Evolutionary conservation across 2,329 filamentous ascomycete genomes (phyloP).

Genomic region (Pestalotiopsis sp.): DNA sequence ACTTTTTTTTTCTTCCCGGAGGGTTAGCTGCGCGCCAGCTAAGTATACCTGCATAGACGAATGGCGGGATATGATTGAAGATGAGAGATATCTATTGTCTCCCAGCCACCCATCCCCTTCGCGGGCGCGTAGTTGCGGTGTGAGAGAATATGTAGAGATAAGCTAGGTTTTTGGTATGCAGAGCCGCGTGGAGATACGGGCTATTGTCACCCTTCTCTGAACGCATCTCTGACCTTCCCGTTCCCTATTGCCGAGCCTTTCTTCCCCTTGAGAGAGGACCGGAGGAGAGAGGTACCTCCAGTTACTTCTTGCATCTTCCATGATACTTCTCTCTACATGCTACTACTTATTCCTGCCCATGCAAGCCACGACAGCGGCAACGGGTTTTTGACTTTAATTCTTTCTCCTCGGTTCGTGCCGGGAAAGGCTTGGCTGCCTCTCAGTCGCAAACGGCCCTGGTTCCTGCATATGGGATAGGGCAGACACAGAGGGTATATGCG

Average conservation of each 20-base stretch:
- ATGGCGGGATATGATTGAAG: too few relatives aligned
- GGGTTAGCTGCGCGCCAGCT: too few relatives aligned
- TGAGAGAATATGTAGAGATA: background rate
- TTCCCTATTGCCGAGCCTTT: background rate
- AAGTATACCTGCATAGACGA: too few relatives aligned
- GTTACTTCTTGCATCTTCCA: background rate
- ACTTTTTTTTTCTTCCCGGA: too few relatives aligned
- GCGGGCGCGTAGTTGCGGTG: background rate
- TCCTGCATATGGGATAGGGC: background rate
- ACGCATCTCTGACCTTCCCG: background rate
- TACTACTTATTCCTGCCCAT: background rate
- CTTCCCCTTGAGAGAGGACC: background rate
- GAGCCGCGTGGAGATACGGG: background rate
- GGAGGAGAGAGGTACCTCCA: too few relatives aligned
- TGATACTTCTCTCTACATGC: background rate
- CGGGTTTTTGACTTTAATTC: background rate
- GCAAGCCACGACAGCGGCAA: background rate
- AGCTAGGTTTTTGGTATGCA: background rate
- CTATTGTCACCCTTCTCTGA: background rate
- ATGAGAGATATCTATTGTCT: too few relatives aligned
- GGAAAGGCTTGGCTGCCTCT: background rate
- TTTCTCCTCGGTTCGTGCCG: background rate
- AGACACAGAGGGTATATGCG: background rate
- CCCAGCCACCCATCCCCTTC: too few relatives aligned
- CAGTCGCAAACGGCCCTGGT: background rate